Base-by-base conservation (phyloP, 2,329 filamentous ascomycete genomes). In the Diaporthe capsici region DNA sequence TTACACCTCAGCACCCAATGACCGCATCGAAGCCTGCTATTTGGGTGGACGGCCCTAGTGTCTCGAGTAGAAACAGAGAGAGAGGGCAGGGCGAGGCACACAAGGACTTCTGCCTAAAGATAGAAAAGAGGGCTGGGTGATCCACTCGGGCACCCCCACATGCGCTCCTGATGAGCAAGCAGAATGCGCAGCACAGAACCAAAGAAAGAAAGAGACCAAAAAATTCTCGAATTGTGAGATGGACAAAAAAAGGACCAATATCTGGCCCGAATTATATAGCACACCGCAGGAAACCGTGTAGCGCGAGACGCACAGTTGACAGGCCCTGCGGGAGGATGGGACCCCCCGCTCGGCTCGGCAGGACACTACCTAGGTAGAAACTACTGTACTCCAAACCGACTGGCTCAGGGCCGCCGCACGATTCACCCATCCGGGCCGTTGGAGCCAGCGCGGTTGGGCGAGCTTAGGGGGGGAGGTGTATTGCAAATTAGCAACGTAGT, bases 101-200 rank as follows among this genome's bases (percentile, higher is more conserved):
- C 25, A 53, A 49, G 28, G 63, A 51, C 63, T 68, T 68, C 63
- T 68, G 44, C 63, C 63, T 68, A 68, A 68, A 68, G 63, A 68
- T 68, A 68, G 63, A 68, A 51, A 51, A 68, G 20, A 68, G 44
- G 44, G 63, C 44, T 68, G 28, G 63, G 63, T 68, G 37, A 68
- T 37, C 63, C 63, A 68, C 63, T 68, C 51, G 44, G 44, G 47
- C 44, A 9, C 28, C 63, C 44, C 63, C 63, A 68, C 63, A 68
- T 51, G 2, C n/a, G 63, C 63, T 68, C 63, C 61, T 68, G 47
- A 51, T 39, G 63, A 49, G 44, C 63, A 53, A 68, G 44, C 28
- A 37, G 42, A 67, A 67, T 63, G 39, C 25, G 25, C 39, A 63
- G 10, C 61, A 28, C 37, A 39, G 37, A 39, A 12, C 37, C 37